Conservation (phyloP, 2,329 filamentous ascomycete genomes). For the Fusarium torreyae region DNA sequence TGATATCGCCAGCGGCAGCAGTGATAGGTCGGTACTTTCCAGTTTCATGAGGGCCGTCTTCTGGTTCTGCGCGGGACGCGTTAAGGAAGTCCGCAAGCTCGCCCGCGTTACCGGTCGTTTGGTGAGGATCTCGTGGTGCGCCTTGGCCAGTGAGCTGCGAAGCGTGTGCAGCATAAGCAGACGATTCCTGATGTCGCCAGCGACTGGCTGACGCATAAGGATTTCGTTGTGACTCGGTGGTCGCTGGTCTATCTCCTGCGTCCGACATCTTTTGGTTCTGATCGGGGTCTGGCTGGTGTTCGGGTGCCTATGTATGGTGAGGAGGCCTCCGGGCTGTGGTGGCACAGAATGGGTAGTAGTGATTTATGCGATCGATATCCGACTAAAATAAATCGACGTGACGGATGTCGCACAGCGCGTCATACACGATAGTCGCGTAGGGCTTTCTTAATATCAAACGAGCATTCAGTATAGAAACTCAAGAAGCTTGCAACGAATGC, state of each 20-base stretch:
- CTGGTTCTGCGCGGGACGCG: conserved; percentile 64
- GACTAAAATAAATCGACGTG: conserved; percentile 27
- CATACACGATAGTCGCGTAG: conserved; percentile 5
- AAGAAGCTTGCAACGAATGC: conserved; percentile 6
- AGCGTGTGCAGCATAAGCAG: conserved; percentile 67
- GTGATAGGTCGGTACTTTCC: conserved; percentile 65
- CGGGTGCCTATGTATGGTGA: neutral
- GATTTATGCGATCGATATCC: conserved; percentile 26
- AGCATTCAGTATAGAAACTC: conserved; percentile 6
- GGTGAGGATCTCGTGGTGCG: conserved; percentile 50
- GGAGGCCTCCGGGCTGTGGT: conserved; percentile 35
- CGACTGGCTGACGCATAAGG: conserved; percentile 70
- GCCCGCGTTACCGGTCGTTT: conserved; percentile 60
- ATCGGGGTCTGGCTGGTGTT: conserved; percentile 5
- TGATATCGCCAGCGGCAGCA: conserved; percentile 55
- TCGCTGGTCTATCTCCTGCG: conserved; percentile 40
- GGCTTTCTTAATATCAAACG: conserved; percentile 4
- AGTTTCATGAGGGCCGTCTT: conserved; percentile 50
- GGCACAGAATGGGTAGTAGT: conserved; percentile 26
- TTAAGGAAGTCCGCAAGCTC: conserved; percentile 72
- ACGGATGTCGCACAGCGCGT: conserved; percentile 27
- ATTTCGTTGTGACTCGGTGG: conserved; percentile 59
- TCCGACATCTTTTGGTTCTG: conserved; percentile 43
- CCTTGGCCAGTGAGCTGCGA: conserved; percentile 49
- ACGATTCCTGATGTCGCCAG: conserved; percentile 77